Conservation (phyloP, 1,284 basidiomycete genomes). For the Sporisorium iseilematis-ciliati region DNA sequence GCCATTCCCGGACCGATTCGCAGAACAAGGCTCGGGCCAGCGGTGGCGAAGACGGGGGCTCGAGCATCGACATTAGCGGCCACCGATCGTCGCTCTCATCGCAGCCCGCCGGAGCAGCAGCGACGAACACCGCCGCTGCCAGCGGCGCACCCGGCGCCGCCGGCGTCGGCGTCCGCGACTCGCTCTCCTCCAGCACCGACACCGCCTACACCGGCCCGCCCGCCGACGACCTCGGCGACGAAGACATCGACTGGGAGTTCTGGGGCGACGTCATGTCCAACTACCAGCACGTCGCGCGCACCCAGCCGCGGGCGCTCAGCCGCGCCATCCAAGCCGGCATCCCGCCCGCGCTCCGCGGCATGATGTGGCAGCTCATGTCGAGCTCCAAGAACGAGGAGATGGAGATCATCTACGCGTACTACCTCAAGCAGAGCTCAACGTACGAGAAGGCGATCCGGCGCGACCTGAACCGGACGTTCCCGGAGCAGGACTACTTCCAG, state of each 20-base stretch:
- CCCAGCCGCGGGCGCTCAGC: constrained; percentile 75
- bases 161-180: constrained; percentile 6
- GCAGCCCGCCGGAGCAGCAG: background rate
- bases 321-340: constrained; percentile 92
- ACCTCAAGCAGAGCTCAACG: constrained; percentile 84
- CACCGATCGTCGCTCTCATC: background rate
- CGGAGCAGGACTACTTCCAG: constrained; percentile 95
- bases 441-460: constrained; percentile 95
- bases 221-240: constrained; percentile 40
- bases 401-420: constrained; percentile 83
- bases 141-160: background rate
- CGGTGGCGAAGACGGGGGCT: constrained; percentile 1
- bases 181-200: constrained; percentile 5
- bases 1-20: constrained; percentile 30
- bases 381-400: constrained; percentile 87
- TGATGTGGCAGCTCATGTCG: constrained; percentile 98
- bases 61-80: constrained; percentile 12
- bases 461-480: constrained; percentile 91
- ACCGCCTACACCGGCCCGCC: constrained; percentile 34
- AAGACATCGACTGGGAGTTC: constrained; percentile 78
- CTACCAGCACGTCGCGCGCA: constrained; percentile 73
- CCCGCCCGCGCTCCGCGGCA: constrained; percentile 84
- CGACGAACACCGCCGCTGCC: background rate
- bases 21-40: constrained; percentile 17
- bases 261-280: constrained; percentile 92